Base-by-base conservation (phyloP, 148 eudicot genomes). In the Vaccinium vitisidaea region DNA sequence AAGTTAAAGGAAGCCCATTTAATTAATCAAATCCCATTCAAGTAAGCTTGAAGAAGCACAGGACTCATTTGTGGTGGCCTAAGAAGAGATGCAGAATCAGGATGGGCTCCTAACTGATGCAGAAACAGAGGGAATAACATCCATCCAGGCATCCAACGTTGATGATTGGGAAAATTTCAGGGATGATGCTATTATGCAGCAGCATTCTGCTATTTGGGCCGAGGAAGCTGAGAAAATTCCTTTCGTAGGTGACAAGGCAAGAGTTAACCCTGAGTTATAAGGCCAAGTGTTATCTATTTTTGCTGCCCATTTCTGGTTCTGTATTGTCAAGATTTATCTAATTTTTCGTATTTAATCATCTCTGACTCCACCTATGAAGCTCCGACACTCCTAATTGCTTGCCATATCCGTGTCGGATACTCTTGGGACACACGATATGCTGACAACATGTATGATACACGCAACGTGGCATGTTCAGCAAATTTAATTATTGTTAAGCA, bases 111-210 rank as follows among this genome's bases (percentile, higher is more conserved):
- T 49, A 15, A 86, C 69, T 65, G 86, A 87, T 53, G 86, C 84
- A 61, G 88, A 87, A 75, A 73, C 70, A 36, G 90, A 87, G 43
- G 63, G 83, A 55, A 55, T 76, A 75, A 78, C 82, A 43, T 75
- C 90, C 76, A 52, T 8, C 78, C 63, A 85, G 79, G 75, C 79
- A 53, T 86, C 88, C 75, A 85, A 87, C 48, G 84, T 56, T 69
- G 89, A 87, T 70, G 90, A 93, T 65, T 94, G 98, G 98, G 88
- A 84, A 82, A 90, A 88, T 84, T 85, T 84, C 49, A 93, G 85
- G 90, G 98, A 94, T 59, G 93, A 91, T 80, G 98, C 94, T 27
- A 91, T 92, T 85, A 92, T 94, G 93, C 91, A 91, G 85, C 97
- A 96, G 86, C 98, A 96, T 81, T 89, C 95, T 73, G 92, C 91